phyloP scores from a whole-genome alignment of 2,329 filamentous ascomycete genomes.

The Xylaria polymorpha region DNA sequence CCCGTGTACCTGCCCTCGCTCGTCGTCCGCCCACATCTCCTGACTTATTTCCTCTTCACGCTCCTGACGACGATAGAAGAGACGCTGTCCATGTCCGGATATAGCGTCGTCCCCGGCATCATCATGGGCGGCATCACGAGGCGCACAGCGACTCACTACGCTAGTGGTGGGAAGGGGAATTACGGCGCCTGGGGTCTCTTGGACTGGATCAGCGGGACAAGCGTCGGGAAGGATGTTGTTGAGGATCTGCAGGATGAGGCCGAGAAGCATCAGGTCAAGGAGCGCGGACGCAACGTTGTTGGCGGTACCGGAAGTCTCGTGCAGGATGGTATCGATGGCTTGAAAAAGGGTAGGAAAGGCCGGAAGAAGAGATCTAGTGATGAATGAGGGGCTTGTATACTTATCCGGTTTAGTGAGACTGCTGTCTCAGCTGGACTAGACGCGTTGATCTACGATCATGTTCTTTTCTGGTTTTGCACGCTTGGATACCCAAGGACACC shows the following conservation, averaged over 20 bases:
- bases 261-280: conserved; percentile 64
- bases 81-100: conserved; percentile 74
- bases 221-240: conserved; percentile 63
- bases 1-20: conserved; percentile 74
- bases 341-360: conserved; percentile 48
- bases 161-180: conserved; percentile 66
- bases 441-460: background rate
- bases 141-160: conserved; percentile 65
- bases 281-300: conserved; percentile 51
- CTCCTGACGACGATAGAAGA: conserved; percentile 74
- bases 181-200: conserved; percentile 71
- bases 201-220: conserved; percentile 71
- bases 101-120: conserved; percentile 67
- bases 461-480: background rate
- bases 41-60: conserved; percentile 76
- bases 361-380: conserved; percentile 39
- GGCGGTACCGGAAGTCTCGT: conserved; percentile 50
- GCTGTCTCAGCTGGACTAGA: too few relatives aligned
- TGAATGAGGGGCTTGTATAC: background rate
- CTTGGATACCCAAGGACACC: conserved; percentile 19
- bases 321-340: conserved; percentile 51
- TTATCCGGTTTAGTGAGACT: background rate
- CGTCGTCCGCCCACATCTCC: conserved; percentile 74
- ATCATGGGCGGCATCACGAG: conserved; percentile 63
- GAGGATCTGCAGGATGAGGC: conserved; percentile 66